Evolutionary conservation across 805 yeast species (phyloP).

Genomic region (Suhomyces tanzawaensis): DNA sequence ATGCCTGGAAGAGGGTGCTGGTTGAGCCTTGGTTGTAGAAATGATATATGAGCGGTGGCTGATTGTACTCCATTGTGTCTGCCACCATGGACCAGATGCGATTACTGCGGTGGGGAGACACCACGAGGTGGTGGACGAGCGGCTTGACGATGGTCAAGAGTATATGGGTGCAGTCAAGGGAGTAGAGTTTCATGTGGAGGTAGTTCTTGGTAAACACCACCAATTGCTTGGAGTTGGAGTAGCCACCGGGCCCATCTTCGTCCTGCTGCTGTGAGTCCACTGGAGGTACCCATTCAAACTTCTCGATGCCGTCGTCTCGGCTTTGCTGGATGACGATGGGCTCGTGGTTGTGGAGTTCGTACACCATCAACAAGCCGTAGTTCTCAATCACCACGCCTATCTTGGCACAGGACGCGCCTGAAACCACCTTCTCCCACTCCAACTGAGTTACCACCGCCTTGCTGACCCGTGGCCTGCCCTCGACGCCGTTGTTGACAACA

Average conservation of each 20-base stretch:
- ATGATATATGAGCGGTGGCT: conserved; percentile 20
- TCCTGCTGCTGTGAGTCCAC: conserved; percentile 3
- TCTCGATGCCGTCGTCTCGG: conserved; percentile 26
- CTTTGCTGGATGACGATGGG: conserved; percentile 35
- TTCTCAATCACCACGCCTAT: conserved; percentile 27
- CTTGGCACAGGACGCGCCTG: conserved; percentile 20
- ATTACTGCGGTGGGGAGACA: conserved; percentile 16
- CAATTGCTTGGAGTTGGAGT: conserved; percentile 32
- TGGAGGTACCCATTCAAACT: conserved; percentile 36
- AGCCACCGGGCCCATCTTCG: conserved; percentile 22
- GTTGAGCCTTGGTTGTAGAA: conserved; percentile 33
- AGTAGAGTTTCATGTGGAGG: conserved; percentile 32
- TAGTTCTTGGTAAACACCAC: conserved; percentile 26
- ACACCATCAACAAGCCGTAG: conserved; percentile 19
- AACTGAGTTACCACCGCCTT: conserved; percentile 8
- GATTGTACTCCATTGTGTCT: conserved; percentile 19
- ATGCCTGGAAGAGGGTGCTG: conserved; percentile 25
- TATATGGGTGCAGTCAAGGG: conserved; percentile 34
- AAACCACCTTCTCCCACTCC: conserved; percentile 23
- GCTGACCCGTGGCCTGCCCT: not conserved
- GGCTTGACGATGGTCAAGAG: conserved; percentile 36
- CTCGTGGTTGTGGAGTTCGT: conserved; percentile 19
- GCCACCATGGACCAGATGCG: conserved; percentile 34
- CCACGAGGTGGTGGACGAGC: conserved; percentile 12
- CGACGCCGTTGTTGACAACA: not conserved